A percentile compares a stretch with the other conserved stretches of the same genome.
phyloP scores from a whole-genome alignment of 2,329 filamentous ascomycete species.

The Paraphaeosphaeria minitans region DNA sequence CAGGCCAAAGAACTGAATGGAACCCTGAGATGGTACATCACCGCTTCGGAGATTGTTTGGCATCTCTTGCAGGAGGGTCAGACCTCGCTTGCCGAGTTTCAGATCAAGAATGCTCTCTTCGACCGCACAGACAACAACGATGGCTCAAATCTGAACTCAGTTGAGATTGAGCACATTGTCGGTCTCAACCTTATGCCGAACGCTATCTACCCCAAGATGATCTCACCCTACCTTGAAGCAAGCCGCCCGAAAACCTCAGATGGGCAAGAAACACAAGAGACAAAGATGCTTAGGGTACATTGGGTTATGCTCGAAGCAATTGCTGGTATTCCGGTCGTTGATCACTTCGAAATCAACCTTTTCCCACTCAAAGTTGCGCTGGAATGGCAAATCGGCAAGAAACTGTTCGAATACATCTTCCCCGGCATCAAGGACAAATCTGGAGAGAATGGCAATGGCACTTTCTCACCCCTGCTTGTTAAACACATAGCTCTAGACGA shows the following conservation, averaged over 20 bases:
- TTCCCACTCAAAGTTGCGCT: constrained; percentile 94
- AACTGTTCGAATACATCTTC: constrained; percentile 96
- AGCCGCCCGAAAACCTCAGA: constrained; percentile 57
- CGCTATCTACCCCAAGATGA: constrained; percentile 94
- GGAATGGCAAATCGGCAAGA: constrained; percentile 89
- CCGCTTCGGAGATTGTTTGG: constrained; percentile 96
- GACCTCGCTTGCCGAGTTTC: constrained; percentile 89
- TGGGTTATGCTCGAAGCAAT: constrained; percentile 99
- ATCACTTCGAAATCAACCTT: constrained; percentile 92
- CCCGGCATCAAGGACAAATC: constrained; percentile 70
- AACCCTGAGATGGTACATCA: constrained; percentile 87
- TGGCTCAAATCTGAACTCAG: constrained; percentile 90
- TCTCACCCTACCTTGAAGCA: constrained; percentile 81
- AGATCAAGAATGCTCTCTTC: constrained; percentile 88
- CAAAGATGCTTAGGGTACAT: constrained; percentile 89
- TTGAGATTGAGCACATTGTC: constrained; percentile 85
- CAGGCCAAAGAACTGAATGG: constrained; percentile 73
- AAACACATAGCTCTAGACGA: constrained; percentile 58
- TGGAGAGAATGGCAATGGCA: constrained; percentile 51
- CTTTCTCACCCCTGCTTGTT: constrained; percentile 66
- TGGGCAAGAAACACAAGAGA: constrained; percentile 65
- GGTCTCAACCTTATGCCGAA: constrained; percentile 89
- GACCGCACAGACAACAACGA: constrained; percentile 97
- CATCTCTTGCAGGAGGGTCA: constrained; percentile 87
- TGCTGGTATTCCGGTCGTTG: constrained; percentile 94